Evolutionary conservation across 1,139 yeast species (phyloP), one percentile per base, ranked within the genome.

Genomic region (Geotrichum cucujoidarum): DNA sequence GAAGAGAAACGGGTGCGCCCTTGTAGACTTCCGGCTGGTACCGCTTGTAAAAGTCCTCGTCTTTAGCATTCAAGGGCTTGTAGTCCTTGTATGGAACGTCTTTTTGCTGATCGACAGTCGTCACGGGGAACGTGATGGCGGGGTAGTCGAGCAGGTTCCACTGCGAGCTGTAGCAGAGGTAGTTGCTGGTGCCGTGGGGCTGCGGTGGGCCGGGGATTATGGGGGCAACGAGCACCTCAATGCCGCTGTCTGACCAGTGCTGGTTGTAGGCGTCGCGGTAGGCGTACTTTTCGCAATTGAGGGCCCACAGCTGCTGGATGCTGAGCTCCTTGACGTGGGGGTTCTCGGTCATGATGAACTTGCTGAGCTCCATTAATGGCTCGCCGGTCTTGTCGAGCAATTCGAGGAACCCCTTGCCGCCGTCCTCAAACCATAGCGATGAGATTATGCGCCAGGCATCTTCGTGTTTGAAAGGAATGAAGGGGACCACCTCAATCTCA

Each of bases 151-250:
- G 57, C 27, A 75, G 60, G 57, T 79, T 79, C 62, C 76, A 66
- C 16, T 71, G 68, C 32, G 77, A 66, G n/a, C 81, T 75, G 48
- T 57, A 57, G 4, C 88, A 83, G 94, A 94, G 84, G 65, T 82
- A 82, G 61, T 75, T 77, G 13, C 83, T 76, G 48, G 76, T 75
- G 42, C 77, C 81, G n/a, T 81, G 78, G 45, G 73, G 76, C 18
- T 90, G 87, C 4, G 94, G 89, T 45, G 81, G 83, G 53, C 83
- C 84, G 51, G 76, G 77, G 61, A 81, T 80, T 4, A 80, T 74
- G 43, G 95, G 94, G 47, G 83, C 73, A 43, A 85, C 66, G 50
- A 85, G 72, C 58, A 81, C 78, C 60, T 85, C 94, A 45, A 84
- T 75, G 39, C 77, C 76, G 56, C 80, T 73, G 14, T 74, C 65